Base-by-base conservation (phyloP, 352 stramenopile species). In the Phytopythium mirpurense region DNA sequence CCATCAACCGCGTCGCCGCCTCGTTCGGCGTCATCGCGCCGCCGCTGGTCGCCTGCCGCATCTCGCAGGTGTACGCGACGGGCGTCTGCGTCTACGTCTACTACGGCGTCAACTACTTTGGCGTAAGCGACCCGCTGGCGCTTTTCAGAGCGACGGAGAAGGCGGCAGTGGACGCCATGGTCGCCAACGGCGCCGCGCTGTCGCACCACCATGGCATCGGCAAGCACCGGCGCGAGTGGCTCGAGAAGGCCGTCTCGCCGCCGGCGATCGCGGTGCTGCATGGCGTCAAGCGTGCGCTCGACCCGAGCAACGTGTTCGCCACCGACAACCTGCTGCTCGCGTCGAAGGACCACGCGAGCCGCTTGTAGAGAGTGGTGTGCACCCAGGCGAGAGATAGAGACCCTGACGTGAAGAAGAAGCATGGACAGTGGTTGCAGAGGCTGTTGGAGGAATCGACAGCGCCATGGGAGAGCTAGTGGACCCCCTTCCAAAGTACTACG, bases 1-100 rank as follows among this genome's bases (percentile, higher is more conserved):
- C 74, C 27, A 90, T 88, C 58, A 74, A 71, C 24, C 51, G 54
- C 11, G 59, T 61, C 0, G 76, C 72, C 15, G 69, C 67, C 14
- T 57, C 57, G 35, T 50, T 64, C 45, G 57, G 74, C 37, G 72
- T 97, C 32, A 74, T 80, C 21, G 80, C 88, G 23, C 64, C 74
- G 10, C 90, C 93, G 35, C 86, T 98, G 35, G 84, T 98, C 51
- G 88, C 86, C 3, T 96, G 88, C 59, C 84, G 95, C 19, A 80
- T 98, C 27, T 98, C 93, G 1, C 95, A 98, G 67, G 76, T 98
- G 14, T 98, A 98, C 63, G 90, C 96, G 42, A 96, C 96, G 14
- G 93, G 93, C 47, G 92, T 85, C 41, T 97, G 88, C 41, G 75
- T 98, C 26, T 98, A 98, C 64, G 96, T 98, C 59, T 98, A 98